A percentile compares a stretch with the other conserved stretches of the same genome.
Evolutionary conservation across 1,139 yeast species (phyloP).

Genomic region (Geotrichum histeridarum): DNA sequence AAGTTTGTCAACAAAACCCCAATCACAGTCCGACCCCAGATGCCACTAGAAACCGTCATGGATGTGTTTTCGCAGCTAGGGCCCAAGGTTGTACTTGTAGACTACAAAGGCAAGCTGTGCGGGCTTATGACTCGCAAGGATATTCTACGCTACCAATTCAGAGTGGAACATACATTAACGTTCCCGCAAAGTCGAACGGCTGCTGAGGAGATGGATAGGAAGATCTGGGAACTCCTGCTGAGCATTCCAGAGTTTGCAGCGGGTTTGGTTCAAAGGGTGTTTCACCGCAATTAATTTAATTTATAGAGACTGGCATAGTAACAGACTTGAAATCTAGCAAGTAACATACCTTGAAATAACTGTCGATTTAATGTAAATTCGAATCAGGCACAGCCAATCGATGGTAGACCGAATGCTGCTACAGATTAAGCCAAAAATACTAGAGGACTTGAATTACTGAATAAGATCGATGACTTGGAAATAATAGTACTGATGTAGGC

Average conservation of each 20-base stretch:
- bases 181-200: conserved; percentile 16
- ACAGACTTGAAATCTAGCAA: neutral
- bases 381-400: too few relatives aligned
- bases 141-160: conserved; percentile 47
- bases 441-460: neutral
- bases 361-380: neutral
- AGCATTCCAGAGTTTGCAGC: neutral
- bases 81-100: conserved; percentile 66
- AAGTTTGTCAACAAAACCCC: conserved; percentile 49
- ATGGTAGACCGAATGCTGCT: neutral
- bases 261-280: neutral
- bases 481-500: neutral
- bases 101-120: conserved; percentile 46
- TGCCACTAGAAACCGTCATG: conserved; percentile 58
- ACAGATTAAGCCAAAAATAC: neutral
- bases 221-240: conserved; percentile 25
- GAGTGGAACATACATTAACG: conserved; percentile 22
- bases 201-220: conserved; percentile 28
- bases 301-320: neutral
- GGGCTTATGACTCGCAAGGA: conserved; percentile 70
- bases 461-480: neutral
- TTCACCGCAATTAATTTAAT: neutral
- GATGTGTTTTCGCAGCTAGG: conserved; percentile 76
- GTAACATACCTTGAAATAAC: neutral
- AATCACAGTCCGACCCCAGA: conserved; percentile 49